Evolutionary conservation across 2,329 filamentous ascomycete genomes (phyloP).

Genomic region (Diaporthe eres): DNA sequence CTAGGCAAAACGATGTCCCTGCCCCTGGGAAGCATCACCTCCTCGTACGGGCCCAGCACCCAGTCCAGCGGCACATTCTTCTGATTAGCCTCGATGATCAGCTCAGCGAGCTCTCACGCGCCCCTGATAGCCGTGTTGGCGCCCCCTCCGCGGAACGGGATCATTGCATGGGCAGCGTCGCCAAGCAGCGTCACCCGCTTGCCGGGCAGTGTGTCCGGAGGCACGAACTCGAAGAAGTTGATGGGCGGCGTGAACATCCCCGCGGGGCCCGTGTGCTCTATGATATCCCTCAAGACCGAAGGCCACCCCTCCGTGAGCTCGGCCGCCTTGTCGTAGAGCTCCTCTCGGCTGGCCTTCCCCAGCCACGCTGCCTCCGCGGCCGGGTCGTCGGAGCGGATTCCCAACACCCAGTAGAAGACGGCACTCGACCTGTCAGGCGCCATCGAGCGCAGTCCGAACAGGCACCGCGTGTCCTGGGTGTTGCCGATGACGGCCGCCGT

Average conservation of each 20-base stretch:
- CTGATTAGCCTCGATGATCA: background rate
- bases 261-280: background rate
- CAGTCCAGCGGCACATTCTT: background rate
- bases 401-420: background rate
- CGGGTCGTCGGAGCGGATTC: background rate
- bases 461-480: background rate
- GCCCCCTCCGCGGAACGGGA: background rate
- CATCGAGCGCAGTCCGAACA: background rate
- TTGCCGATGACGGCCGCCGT: background rate
- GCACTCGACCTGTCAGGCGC: background rate
- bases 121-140: constrained; percentile 5
- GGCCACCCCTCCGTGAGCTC: background rate
- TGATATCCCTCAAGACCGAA: background rate
- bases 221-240: constrained; percentile 3
- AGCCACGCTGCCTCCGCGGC: background rate
- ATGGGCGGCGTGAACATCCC: background rate
- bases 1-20: background rate
- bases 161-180: background rate
- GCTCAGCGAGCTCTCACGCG: background rate
- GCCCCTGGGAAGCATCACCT: background rate
- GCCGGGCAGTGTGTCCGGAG: background rate
- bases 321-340: background rate
- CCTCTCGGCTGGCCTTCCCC: background rate
- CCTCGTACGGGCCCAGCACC: background rate
- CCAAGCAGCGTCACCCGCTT: background rate